phyloP scores from a whole-genome alignment of 257 asterid species.

The Nicotiana knightiana region DNA sequence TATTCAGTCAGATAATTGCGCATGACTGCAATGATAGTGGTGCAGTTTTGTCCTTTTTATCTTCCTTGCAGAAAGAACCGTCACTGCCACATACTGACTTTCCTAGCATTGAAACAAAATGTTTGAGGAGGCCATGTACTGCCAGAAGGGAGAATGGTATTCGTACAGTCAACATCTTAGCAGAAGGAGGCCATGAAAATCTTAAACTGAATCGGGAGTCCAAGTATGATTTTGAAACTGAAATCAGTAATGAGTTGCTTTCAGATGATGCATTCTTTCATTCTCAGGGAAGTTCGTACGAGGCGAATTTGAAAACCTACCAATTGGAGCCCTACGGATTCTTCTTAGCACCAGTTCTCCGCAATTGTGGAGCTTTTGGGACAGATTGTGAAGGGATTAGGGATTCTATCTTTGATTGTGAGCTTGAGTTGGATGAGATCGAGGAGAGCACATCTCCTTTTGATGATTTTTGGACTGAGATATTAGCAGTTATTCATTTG shows the following conservation, averaged over 20 bases:
- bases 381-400: not conserved
- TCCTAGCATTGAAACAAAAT: conserved; percentile 16
- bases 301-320: conserved; percentile 11
- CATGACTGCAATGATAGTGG: not conserved
- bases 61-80: conserved; percentile 26
- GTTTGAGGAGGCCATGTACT: conserved; percentile 5
- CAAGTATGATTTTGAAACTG: not conserved
- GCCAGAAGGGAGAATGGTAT: not conserved
- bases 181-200: not conserved
- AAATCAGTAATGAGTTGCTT: conserved; percentile 6
- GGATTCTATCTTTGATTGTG: conserved; percentile 2
- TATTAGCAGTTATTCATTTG: conserved; percentile 33
- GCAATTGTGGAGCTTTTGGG: conserved; percentile 11
- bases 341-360: conserved; percentile 14
- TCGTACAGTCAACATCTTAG: not conserved
- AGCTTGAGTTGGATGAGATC: conserved; percentile 11
- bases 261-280: not conserved
- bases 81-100: conserved; percentile 11
- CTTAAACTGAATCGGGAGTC: not conserved
- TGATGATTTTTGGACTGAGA: conserved; percentile 49
- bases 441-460: conserved; percentile 26
- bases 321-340: conserved; percentile 14
- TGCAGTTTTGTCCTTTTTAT: conserved; percentile 10
- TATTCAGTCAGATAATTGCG: not conserved
- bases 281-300: conserved; percentile 17